Evolutionary conservation across 2,329 filamentous ascomycete genomes (phyloP).

Genomic region (Diplodia intermedia): DNA sequence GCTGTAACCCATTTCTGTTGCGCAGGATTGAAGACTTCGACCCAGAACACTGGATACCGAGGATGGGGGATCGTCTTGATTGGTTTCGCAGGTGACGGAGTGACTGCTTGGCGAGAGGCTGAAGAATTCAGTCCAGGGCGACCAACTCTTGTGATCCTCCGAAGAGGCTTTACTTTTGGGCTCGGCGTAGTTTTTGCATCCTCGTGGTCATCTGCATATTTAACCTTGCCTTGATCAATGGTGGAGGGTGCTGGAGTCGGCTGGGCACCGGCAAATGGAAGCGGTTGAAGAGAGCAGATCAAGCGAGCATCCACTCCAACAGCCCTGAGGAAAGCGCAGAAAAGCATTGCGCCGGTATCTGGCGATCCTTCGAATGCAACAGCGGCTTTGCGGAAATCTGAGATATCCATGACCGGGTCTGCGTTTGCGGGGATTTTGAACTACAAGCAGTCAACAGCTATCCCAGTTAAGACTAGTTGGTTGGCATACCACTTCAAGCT

Average conservation of each 20-base stretch:
- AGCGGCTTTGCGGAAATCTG: slow-evolving; percentile 77
- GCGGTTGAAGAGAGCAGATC: slow-evolving; percentile 86
- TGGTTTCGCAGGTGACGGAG: slow-evolving; percentile 9
- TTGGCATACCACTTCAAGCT: slow-evolving; percentile 35
- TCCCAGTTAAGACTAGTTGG: neutral
- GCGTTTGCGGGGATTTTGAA: slow-evolving; percentile 66
- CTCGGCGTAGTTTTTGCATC: neutral
- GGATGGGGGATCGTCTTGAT: slow-evolving; percentile 23
- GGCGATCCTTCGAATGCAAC: slow-evolving; percentile 77
- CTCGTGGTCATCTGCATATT: slow-evolving; percentile 31
- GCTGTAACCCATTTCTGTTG: slow-evolving; percentile 91
- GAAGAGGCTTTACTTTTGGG: slow-evolving; percentile 6
- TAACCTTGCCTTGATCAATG: slow-evolving; percentile 37
- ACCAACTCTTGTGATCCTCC: slow-evolving; percentile 29
- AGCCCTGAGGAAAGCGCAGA: slow-evolving; percentile 84
- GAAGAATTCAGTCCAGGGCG: slow-evolving; percentile 2
- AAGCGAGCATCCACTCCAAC: slow-evolving; percentile 81
- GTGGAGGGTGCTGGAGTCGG: slow-evolving; percentile 40
- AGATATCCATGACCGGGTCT: slow-evolving; percentile 71
- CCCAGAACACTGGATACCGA: slow-evolving; percentile 86
- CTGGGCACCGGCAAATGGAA: slow-evolving; percentile 66
- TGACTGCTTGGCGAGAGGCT: neutral
- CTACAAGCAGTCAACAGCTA: slow-evolving; percentile 43
- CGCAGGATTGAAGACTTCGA: slow-evolving; percentile 85
- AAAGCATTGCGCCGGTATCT: slow-evolving; percentile 88